A percentile compares a stretch with the other conserved stretches of the same genome.
phyloP scores from a whole-genome alignment of 768 basidiomycete species.

The Boletus reticuloceps region DNA sequence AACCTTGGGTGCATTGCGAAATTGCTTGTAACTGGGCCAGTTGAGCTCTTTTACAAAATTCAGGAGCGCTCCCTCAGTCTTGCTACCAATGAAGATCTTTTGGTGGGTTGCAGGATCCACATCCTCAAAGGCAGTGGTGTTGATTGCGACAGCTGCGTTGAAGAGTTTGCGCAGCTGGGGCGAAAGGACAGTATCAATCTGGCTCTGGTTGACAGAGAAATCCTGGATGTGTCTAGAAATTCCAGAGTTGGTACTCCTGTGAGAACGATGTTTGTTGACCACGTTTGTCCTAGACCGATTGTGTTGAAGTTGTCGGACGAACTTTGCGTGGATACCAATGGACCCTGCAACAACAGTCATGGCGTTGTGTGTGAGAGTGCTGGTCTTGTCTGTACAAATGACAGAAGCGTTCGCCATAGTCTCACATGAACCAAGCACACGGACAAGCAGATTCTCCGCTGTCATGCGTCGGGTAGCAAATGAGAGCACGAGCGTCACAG shows the following conservation, averaged over 20 bases:
- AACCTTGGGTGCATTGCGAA: slow-evolving; percentile 58
- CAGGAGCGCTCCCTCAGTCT: slow-evolving; percentile 92
- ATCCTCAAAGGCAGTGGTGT: slow-evolving; percentile 95
- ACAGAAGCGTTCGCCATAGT: slow-evolving; percentile 99
- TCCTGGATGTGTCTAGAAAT: slow-evolving; percentile 53
- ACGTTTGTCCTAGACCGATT: slow-evolving; percentile 74
- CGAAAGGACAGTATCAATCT: slow-evolving; percentile 64
- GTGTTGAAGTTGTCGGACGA: slow-evolving; percentile 74
- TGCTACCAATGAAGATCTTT: slow-evolving; percentile 77
- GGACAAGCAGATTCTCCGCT: slow-evolving; percentile 89
- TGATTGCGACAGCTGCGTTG: slow-evolving; percentile 85
- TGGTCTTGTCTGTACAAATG: slow-evolving; percentile 94
- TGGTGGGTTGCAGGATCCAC: slow-evolving; percentile 57
- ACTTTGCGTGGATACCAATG: slow-evolving; percentile 91
- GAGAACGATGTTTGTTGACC: slow-evolving; percentile 43
- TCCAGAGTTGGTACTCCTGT: slow-evolving; percentile 30
- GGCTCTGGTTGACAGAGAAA: slow-evolving; percentile 80
- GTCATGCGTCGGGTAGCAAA: slow-evolving; percentile 99
- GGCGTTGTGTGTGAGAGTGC: slow-evolving; percentile 90
- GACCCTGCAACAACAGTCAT: slow-evolving; percentile 98
- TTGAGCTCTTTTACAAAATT: slow-evolving; percentile 77
- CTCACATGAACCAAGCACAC: slow-evolving; percentile 94
- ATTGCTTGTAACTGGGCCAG: slow-evolving; percentile 71
- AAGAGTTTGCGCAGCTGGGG: slow-evolving; percentile 62
- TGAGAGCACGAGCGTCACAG: slow-evolving; percentile 93